Base-by-base conservation (phyloP, 768 basidiomycete genomes). In the Boletus tomentosulus region DNA sequence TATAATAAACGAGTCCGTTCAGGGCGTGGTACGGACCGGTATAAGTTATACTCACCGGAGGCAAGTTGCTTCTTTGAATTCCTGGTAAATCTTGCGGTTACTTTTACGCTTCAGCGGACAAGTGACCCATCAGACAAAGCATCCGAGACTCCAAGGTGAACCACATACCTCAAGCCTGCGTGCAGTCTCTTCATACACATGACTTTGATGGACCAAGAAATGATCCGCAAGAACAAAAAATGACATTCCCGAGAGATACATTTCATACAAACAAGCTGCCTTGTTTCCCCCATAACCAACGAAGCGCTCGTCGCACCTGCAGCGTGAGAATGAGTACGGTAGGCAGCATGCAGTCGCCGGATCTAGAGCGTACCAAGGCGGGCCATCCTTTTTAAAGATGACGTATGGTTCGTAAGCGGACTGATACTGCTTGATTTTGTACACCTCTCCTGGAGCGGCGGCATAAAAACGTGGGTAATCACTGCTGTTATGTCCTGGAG, bases 211-310 rank as follows among this genome's bases (percentile, higher is more conserved):
- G 46, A 93, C 83, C 56, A 95, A 75, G 63, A 94, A 95, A 68
- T 95, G 90, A 67, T 94, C 90, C 11, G 86, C 75, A 12, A 94
- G 78, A 27, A 95, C 89, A 65, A 86, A 90, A 70, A 84, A 93
- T 24, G 84, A 84, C 37, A 92, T 80, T 3, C 92, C 92, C 12
- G 89, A 85, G 7, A 95, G 74, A 71, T 91, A 92, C 82, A 95
- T 89, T 67, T 92, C 92, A 65, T 87, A 93, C 35, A 93, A 76
- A 65, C 92, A 94, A 10, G 93, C 92, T 2, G 92, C 92, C 68
- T 95, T 95, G 75, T 95, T 95, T 2, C 85, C 90, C 4, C 92
- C 92, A 66, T 94, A 94, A 2, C 92, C 92, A 44, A 92, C 78
- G 63, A 95, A 95, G 33, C 91, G 81, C 66, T 93, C 91, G 62